These are phyloP conservation scores for Elsinoe perseae DNA, from an alignment of 2,329 filamentous ascomycete species.

Conservation along the genomic window DNA sequence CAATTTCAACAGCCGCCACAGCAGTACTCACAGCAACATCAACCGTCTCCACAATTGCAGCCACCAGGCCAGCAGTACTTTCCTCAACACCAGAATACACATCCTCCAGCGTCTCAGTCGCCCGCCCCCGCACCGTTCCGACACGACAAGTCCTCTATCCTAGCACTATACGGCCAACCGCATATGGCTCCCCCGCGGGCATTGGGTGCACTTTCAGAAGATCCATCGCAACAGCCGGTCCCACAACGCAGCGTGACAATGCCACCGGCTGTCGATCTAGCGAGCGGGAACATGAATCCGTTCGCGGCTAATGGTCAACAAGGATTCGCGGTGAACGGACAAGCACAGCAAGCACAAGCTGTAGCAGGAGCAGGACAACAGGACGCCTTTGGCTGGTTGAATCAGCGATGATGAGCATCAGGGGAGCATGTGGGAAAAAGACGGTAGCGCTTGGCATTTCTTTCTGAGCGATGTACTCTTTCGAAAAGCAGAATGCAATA, in stretches of 20 bases:
- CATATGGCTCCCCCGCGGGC: slow-evolving; percentile 42
- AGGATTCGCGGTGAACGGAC: neutral
- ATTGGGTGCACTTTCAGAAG: slow-evolving; percentile 31
- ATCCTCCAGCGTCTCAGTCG: slow-evolving; percentile 31
- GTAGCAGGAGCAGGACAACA: slow-evolving; percentile 8
- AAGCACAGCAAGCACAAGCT: neutral
- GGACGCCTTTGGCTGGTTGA: slow-evolving; percentile 8
- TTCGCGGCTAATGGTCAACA: slow-evolving; percentile 19
- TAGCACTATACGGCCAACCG: slow-evolving; percentile 64
- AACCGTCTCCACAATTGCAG: slow-evolving; percentile 32
- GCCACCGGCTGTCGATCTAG: slow-evolving; percentile 22
- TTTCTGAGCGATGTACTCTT: neutral
- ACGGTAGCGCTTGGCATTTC: neutral
- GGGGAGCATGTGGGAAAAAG: neutral
- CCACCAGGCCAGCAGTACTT: slow-evolving; percentile 26
- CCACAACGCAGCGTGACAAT: slow-evolving; percentile 34
- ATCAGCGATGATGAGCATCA: neutral
- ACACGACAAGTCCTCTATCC: slow-evolving; percentile 64
- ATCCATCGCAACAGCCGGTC: slow-evolving; percentile 24
- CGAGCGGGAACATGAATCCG: slow-evolving; percentile 25
- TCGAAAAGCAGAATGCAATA: neutral
- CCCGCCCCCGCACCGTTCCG: slow-evolving; percentile 33
- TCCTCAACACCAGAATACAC: slow-evolving; percentile 23
- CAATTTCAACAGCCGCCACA: slow-evolving; percentile 30
- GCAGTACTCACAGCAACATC: slow-evolving; percentile 30